Evolutionary conservation across 2,329 filamentous ascomycete genomes (phyloP), one percentile per base, ranked within the genome.

Genomic region (Xylariaceae sp.): DNA sequence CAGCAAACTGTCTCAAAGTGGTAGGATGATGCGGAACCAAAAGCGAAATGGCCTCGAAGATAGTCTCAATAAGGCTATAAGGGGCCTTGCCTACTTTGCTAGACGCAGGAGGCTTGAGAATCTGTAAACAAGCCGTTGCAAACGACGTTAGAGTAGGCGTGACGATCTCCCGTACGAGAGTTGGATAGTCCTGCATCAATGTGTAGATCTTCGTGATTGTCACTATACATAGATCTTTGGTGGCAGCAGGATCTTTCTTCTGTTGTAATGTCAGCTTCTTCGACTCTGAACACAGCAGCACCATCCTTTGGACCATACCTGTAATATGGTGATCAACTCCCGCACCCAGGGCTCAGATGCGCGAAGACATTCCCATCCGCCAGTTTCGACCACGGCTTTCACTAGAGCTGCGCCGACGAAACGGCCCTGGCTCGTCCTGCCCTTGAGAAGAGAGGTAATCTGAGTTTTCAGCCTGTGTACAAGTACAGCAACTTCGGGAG

Each of bases 391-490:
- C 3, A 87, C 79, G 3, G 89, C 84, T 76, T 97, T 97, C 73
- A 92, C 83, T 53, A 97, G 75, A 13, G 89, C 86, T 49, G 89
- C 84, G 5, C 88, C 92, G 15, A 87, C 82, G 76, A 93, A 95
- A 68, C 90, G 84, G 49, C 88, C 90, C 67, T 92, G 85, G 2
- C 84, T 72, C 52, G 78, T 90, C 60, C 87, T 87, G 58, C 93
- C 91, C 70, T 90, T 89, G 39, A 97, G 77, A 11, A 97, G 79
- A 10, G 88, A 86, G 1, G 85, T 87, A 60, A 96, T 79, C 56
- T 90, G 86, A 3, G 89, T 90, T 71, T 89, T 90, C 68, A 95
- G 80, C 72, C 89, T 93, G 74, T 96, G 90, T 1, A 94, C 81
- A 17, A 91, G 81, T n/a, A 88, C 78, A 0, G 86, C 76, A 49